Evolutionary conservation across 1,284 basidiomycete genomes (phyloP), one percentile per base, ranked within the genome.

Genomic region (Stereum hirsutum): DNA sequence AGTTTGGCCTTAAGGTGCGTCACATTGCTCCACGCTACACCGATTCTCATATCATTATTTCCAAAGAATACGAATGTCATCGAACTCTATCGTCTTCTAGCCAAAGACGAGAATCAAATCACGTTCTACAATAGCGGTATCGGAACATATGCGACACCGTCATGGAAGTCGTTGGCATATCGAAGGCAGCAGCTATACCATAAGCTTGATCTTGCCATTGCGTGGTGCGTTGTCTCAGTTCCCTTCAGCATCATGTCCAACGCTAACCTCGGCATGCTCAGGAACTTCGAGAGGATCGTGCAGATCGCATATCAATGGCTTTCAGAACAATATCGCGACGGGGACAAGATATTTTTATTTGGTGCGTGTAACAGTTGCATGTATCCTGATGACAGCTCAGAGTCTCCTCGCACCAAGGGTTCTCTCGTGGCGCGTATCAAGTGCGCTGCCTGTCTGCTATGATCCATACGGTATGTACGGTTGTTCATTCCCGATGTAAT

Each of bases 101-200:
- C 45, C 14, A 52, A 54, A 38, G 34, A 43, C 27, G 44, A 57
- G 1, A 35, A 44, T 0, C 63, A 65, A 41, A 50, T 58, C 28
- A 58, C 55, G 6, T 66, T 61, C 47, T 71, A 71, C 41, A 66
- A 62, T 41, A 68, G 66, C 36, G 69, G 65, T 1, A 60, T 66
- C 21, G 64, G 68, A 4, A 67, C 64, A 5, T 61, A 60, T n/a
- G 62, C 59, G 0, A 57, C 52, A 33, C 54, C 59, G 2, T 55
- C 61, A 37, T 49, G 37, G 28, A 31, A 31, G 15, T 31, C 28
- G 2, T 31, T 11, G 28, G 39, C 5, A 10, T 49, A 48, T 23
- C 50, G 28, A 28, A 51, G 49, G 24, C 46, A 54, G 47, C 42
- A 52, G 23, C 1, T 56, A 23, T 43, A 44, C 33, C 45, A 55